phyloP scores from a whole-genome alignment of 2,329 filamentous ascomycete genomes.

The Hypoxylon sp. region DNA sequence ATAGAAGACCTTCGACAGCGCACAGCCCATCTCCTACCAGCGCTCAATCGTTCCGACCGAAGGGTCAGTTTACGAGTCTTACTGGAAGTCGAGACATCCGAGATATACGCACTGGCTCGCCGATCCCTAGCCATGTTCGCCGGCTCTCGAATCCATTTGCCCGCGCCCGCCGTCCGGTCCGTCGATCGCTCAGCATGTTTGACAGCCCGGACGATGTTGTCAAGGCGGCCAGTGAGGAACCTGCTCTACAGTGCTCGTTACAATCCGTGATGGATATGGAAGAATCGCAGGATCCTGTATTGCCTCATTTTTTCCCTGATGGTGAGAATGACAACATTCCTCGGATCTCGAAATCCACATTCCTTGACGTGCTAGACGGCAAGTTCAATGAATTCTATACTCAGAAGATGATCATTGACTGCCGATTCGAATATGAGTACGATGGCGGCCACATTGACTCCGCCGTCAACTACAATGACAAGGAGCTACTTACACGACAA shows the following conservation, averaged over 20 bases:
- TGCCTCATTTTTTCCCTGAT: conserved; percentile 88
- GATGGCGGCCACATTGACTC: conserved; percentile 95
- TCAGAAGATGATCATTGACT: conserved; percentile 91
- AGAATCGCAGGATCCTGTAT: conserved; percentile 77
- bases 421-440: conserved; percentile 98
- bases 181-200: conserved; percentile 97
- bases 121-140: conserved; percentile 77
- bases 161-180: conserved; percentile 88
- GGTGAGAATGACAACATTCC: conserved; percentile 89
- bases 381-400: conserved; percentile 83
- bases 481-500: conserved; percentile 84
- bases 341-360: conserved; percentile 84
- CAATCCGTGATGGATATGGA: conserved; percentile 88
- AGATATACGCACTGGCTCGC: conserved; percentile 79
- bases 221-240: conserved; percentile 78
- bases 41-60: conserved; percentile 72
- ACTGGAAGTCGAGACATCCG: conserved; percentile 65
- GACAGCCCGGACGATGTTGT: conserved; percentile 91
- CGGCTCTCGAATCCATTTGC: conserved; percentile 80
- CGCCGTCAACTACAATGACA: conserved; percentile 97
- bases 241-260: conserved; percentile 68
- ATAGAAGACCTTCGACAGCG: conserved; percentile 73
- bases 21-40: conserved; percentile 68
- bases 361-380: conserved; percentile 90
- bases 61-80: conserved; percentile 75